Evolutionary conservation across 1,284 basidiomycete species (phyloP).

Genomic region (Cutaneotrichosporon spelunceum): DNA sequence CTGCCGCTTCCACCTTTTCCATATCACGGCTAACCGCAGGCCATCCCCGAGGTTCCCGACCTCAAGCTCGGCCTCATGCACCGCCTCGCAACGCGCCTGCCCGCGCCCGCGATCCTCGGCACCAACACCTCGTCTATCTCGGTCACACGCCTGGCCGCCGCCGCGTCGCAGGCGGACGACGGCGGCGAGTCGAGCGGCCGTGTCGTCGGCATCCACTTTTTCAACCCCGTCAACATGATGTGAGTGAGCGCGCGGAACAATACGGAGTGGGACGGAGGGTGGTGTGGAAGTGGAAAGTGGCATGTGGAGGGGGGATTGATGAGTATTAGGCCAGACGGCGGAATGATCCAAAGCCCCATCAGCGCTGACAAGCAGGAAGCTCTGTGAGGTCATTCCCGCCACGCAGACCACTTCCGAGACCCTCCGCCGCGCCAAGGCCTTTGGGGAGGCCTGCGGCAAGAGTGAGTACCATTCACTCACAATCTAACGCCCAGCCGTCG

Average conservation of each 20-base stretch:
- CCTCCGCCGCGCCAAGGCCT: constrained; percentile 70
- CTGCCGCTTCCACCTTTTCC: background rate
- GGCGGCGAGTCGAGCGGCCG: constrained; percentile 33
- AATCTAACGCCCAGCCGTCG: constrained; percentile 64
- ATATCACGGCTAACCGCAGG: constrained; percentile 54
- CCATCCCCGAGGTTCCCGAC: constrained; percentile 78
- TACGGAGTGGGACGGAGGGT: background rate
- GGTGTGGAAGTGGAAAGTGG: background rate
- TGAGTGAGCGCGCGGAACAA: constrained; percentile 7
- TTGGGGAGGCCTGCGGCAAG: constrained; percentile 87
- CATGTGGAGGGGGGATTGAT: background rate
- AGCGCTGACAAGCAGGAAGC: constrained; percentile 60
- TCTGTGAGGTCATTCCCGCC: constrained; percentile 87
- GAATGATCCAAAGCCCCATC: background rate
- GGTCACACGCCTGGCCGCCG: constrained; percentile 85
- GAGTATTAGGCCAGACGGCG: background rate
- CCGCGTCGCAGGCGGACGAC: constrained; percentile 58
- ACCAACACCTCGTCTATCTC: constrained; percentile 93
- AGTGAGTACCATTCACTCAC: constrained; percentile 53
- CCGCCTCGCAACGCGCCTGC: constrained; percentile 64
- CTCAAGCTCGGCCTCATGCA: constrained; percentile 79
- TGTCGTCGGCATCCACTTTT: constrained; percentile 72
- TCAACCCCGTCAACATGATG: constrained; percentile 95
- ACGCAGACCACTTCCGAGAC: constrained; percentile 81
- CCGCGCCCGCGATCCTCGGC: constrained; percentile 75